phyloP scores from a whole-genome alignment of 108 stramenopile species.

The Mayamaea pseudoterrestris region DNA sequence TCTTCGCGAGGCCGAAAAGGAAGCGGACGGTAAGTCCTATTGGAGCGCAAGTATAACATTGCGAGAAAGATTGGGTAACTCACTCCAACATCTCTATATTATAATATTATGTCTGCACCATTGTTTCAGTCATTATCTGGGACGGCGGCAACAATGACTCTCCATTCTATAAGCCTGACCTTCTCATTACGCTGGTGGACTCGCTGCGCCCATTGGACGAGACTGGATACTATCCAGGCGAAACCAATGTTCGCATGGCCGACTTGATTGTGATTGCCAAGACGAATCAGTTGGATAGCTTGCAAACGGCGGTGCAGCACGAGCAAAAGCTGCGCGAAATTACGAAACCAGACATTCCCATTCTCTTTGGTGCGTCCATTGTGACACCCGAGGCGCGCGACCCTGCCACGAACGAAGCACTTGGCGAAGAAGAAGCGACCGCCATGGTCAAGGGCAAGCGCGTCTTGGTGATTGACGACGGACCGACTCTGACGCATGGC shows the following conservation, averaged over 20 bases:
- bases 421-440: constrained; percentile 9
- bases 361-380: constrained; percentile 23
- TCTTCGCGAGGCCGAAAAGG: constrained; percentile 35
- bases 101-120: no score
- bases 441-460: constrained; percentile 30
- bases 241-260: constrained; percentile 30
- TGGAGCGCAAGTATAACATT: no score
- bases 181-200: constrained; percentile 27
- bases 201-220: constrained; percentile 31
- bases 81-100: no score
- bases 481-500: constrained; percentile 39
- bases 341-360: constrained; percentile 13
- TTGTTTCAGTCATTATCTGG: constrained; percentile 42
- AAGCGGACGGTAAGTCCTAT: no score
- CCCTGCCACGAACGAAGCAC: constrained; percentile 5
- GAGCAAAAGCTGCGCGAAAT: constrained; percentile 15
- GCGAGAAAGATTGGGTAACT: no score
- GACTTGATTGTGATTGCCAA: constrained; percentile 31
- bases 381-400: constrained; percentile 23
- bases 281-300: constrained; percentile 18
- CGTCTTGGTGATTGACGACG: constrained; percentile 38
- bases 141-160: constrained; percentile 42
- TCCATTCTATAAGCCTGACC: constrained; percentile 30
- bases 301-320: constrained; percentile 15
- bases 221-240: constrained; percentile 30